Base-by-base conservation (phyloP, 2,329 filamentous ascomycete species). In the Sporothrix brunneoviolacea region DNA sequence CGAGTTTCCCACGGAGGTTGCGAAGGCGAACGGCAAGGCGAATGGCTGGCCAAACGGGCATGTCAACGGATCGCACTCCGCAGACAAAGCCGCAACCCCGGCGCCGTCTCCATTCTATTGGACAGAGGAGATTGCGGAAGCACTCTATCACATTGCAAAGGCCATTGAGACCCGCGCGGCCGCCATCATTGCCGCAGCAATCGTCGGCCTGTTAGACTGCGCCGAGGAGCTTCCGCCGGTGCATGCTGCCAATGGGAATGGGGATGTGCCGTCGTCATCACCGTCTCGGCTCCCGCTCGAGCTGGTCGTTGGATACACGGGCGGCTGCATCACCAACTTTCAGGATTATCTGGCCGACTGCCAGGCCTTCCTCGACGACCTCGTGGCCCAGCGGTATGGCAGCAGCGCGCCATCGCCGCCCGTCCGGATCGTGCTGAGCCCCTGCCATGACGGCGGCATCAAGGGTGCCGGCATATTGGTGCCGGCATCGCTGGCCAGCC, bases 311-410 rank as follows among this genome's bases (percentile, higher is more conserved):
- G 87, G 86, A 1, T 91, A 88, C 62, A 89, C 87, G 0, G 87
- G 87, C 28, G 84, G 86, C 7, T 89, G 86, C 60, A 91, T 91
- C 53, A 79, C 82, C n/a, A 81, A 87, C 60, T 89, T 89, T 60
- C 86, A 87, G 42, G 77, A 86, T 58, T 90, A 88, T 65, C 71
- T 87, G 37, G 67, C 71, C 39, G 83, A 85, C 59, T 88, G 84
- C 56, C 85, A 90, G 64, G 60, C 67, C 13, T 86, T 86, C 61
- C 73, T 91, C 44, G 81, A 88, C 59, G 62, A 66, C 19, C 68
- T 81, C 10, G 58, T 81, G 47, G 57, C 60, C 15, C 55, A 61
- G 24, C 71, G 74, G 45, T 72, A 71, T 46, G 62, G 53, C 5
- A 38, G 19, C 19, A 3, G 33, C 15, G 21, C 48, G 7, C 22